Conservation (phyloP, 2,329 filamentous ascomycete genomes). For the Fusarium guadeloupense region DNA sequence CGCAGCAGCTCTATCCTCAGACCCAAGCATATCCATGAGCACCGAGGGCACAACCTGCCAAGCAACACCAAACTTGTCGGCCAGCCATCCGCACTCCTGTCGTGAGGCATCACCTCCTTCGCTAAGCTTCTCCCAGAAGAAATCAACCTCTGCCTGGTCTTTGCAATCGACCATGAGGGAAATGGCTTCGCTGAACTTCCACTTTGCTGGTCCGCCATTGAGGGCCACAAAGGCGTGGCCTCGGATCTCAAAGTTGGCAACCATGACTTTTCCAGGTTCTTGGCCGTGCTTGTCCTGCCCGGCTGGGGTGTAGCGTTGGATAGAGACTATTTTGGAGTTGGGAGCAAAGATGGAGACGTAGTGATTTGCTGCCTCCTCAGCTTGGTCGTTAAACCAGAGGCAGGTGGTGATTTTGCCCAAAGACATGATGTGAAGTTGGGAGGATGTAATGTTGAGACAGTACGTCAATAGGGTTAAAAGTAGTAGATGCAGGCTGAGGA, state of each 20-base stretch:
- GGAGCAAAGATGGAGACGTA: slow-evolving; percentile 54
- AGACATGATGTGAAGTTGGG: slow-evolving; percentile 23
- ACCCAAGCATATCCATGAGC: slow-evolving; percentile 48
- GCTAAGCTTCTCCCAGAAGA: slow-evolving; percentile 56
- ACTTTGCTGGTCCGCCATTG: slow-evolving; percentile 54
- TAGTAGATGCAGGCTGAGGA: background rate
- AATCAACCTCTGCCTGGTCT: slow-evolving; percentile 57
- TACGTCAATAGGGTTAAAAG: background rate
- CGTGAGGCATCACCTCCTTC: slow-evolving; percentile 51
- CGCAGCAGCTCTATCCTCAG: slow-evolving; percentile 48
- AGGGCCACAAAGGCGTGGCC: slow-evolving; percentile 53
- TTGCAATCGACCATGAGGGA: slow-evolving; percentile 57
- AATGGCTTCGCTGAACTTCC: slow-evolving; percentile 53
- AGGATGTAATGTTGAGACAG: background rate
- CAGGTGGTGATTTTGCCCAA: slow-evolving; percentile 43
- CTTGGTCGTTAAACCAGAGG: slow-evolving; percentile 55
- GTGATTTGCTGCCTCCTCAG: slow-evolving; percentile 53
- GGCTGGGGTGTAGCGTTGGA: slow-evolving; percentile 44
- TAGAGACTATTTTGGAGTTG: slow-evolving; percentile 49
- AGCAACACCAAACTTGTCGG: slow-evolving; percentile 55
- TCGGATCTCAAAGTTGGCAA: slow-evolving; percentile 52
- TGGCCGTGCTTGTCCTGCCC: slow-evolving; percentile 46
- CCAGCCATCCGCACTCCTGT: slow-evolving; percentile 56
- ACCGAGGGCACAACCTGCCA: slow-evolving; percentile 58
- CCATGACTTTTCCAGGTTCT: slow-evolving; percentile 46